Percentiles rank a stretch among this genome's conserved stretches.
Conservation (phyloP, 73 alveolate species). For the Diophrys appendiculata region DNA sequence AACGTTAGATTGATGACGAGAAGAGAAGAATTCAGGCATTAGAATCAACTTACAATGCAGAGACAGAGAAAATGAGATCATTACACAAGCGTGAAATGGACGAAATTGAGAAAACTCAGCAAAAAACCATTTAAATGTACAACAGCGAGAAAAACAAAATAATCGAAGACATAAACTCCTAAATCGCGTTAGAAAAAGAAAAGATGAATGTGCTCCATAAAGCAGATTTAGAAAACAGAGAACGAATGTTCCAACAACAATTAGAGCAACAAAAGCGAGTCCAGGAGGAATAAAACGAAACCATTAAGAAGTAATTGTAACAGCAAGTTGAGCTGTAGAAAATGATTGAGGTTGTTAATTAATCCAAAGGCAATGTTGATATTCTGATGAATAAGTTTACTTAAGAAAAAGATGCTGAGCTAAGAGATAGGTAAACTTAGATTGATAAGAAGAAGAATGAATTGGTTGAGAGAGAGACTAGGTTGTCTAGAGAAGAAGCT, state of each 20-base stretch:
- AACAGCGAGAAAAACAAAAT: no score
- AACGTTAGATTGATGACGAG: background rate
- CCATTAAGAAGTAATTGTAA: background rate
- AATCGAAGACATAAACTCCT: background rate
- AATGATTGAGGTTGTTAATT: background rate
- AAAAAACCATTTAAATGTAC: no score
- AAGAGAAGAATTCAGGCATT: background rate
- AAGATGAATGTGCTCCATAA: constrained; percentile 1
- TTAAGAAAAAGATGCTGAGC: background rate
- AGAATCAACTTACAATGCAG: background rate
- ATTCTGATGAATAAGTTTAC: constrained; percentile 8
- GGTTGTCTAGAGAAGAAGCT: background rate
- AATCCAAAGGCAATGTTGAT: constrained; percentile 8
- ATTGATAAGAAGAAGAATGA: background rate
- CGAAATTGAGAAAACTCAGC: background rate
- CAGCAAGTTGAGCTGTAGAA: constrained; percentile 13
- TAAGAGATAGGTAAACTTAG: background rate
- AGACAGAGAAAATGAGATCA: background rate
- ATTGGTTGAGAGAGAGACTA: background rate
- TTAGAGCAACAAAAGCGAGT: constrained; percentile 3
- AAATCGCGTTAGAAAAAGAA: background rate
- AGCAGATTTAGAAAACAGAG: constrained; percentile 2
- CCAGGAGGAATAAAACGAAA: constrained; percentile 1
- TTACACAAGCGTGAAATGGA: background rate
- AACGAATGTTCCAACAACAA: background rate